A percentile compares a stretch with the other conserved stretches of the same genome.
Evolutionary conservation across 2,329 filamentous ascomycete species (phyloP).

Genomic region (Rhynchosporium secalis): DNA sequence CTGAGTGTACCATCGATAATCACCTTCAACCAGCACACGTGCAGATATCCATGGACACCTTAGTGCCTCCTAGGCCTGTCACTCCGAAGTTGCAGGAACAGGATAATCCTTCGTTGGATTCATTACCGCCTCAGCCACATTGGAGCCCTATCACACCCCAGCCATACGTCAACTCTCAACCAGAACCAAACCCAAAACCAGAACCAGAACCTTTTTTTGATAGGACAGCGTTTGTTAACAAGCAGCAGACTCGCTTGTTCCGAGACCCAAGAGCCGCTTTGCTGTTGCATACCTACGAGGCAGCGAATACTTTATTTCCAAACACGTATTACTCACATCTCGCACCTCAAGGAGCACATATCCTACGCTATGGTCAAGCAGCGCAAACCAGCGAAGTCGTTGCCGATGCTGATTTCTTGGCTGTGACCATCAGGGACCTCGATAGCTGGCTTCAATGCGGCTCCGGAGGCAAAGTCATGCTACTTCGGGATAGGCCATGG

Average conservation of each 20-base stretch:
- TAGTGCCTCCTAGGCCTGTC: background rate
- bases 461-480: conserved; percentile 23
- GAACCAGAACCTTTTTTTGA: background rate
- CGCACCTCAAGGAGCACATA: conserved; percentile 17
- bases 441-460: conserved; percentile 20
- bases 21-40: background rate
- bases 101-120: background rate
- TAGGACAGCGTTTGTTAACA: conserved; percentile 9
- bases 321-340: conserved; percentile 19
- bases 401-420: conserved; percentile 18
- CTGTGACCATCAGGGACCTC: conserved; percentile 17
- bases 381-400: conserved; percentile 17
- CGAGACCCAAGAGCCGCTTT: conserved; percentile 10
- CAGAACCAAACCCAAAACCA: conserved; percentile 2
- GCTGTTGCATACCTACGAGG: conserved; percentile 14
- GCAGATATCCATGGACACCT: conserved; percentile 1
- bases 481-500: conserved; percentile 19
- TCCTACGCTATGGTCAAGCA: conserved; percentile 16
- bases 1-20: too few species aligned
- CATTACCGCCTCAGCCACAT: background rate
- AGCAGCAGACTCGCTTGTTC: conserved; percentile 16
- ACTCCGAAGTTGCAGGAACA: conserved; percentile 1
- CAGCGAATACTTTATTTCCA: background rate
- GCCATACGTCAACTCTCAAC: background rate
- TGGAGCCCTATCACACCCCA: conserved; percentile 7